A percentile compares a stretch with the other conserved stretches of the same genome.
phyloP scores from a whole-genome alignment of 345 rosid genomes.

The Rhodamnia rubescens region DNA sequence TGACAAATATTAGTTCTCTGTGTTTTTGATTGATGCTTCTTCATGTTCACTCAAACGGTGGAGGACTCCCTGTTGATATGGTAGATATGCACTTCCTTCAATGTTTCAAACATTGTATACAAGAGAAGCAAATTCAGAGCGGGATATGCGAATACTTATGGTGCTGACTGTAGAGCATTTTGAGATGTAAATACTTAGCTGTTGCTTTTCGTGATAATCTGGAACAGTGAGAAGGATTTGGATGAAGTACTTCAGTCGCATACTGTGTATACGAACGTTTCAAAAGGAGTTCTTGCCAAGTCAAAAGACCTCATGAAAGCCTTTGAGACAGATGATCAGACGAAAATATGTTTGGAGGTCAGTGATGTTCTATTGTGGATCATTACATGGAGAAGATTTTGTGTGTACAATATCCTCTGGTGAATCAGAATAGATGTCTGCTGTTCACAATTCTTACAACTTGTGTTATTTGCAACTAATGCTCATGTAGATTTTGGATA shows the following conservation, averaged over 20 bases:
- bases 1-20: background rate
- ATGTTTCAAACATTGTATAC: background rate
- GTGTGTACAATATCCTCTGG: background rate
- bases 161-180: background rate
- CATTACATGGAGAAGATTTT: background rate
- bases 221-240: conserved; percentile 77
- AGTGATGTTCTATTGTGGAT: background rate
- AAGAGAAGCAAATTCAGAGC: background rate
- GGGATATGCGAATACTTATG: background rate
- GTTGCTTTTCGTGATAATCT: background rate
- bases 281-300: conserved; percentile 91
- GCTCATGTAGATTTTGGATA: conserved; percentile 58
- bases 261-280: conserved; percentile 81
- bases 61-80: background rate
- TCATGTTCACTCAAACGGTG: background rate
- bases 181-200: background rate
- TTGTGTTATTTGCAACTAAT: background rate
- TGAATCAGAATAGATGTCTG: background rate
- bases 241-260: conserved; percentile 97
- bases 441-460: background rate
- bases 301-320: conserved; percentile 55
- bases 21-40: background rate
- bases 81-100: background rate
- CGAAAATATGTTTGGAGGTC: conserved; percentile 74
- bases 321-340: conserved; percentile 77